Base-by-base conservation (phyloP, 768 basidiomycete species). In the Lepiota brunneoincarnata region DNA sequence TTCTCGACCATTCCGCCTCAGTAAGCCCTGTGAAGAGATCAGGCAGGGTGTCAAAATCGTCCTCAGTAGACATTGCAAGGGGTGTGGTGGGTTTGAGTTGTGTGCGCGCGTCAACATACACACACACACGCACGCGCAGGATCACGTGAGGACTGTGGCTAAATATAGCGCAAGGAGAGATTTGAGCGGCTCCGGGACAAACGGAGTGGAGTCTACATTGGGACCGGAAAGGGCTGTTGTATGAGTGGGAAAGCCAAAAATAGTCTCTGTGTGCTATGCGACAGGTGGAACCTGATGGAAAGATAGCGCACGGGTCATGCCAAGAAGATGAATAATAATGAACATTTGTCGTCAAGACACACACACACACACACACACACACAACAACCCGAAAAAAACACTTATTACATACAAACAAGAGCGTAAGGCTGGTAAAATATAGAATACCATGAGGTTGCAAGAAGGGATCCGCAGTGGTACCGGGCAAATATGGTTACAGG, bases 21-120 rank as follows among this genome's bases (percentile, higher is more conserved):
- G 77, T 72, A 18, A 82, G 41, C 14, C 74, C 75, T 3, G 75
- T 75, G 54, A 84, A 80, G 20, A 78, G 76, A 60, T 86, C 84
- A 0, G 75, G 76, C 28, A 82, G 54, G 48, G 66, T 59, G 58
- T 81, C 80, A 53, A 79, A 87, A 51, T 83, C 77, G 60, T 86
- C 81, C 51, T 72, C 71, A 24, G n/a, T n/a, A n/a, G 72, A 71
- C 69, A 74, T 72, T 50, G 37, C 43, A 31, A 35, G 17, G 24
- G 35, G 6, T 20, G 41, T 23, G 31, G 15, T 18, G 18, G n/a
- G 44, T 24, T 44, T 2, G 21, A 56, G 44, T 10, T 14, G 28
- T 12, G 28, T 37, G 14, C 38, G 14, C 41, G 42, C 17, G 21
- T 23, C 17, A n/a, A 17, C 51, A 45, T 20, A 20, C 21, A 44